Conservation (phyloP, 805 yeast species). For the Candida yuanshanica region DNA sequence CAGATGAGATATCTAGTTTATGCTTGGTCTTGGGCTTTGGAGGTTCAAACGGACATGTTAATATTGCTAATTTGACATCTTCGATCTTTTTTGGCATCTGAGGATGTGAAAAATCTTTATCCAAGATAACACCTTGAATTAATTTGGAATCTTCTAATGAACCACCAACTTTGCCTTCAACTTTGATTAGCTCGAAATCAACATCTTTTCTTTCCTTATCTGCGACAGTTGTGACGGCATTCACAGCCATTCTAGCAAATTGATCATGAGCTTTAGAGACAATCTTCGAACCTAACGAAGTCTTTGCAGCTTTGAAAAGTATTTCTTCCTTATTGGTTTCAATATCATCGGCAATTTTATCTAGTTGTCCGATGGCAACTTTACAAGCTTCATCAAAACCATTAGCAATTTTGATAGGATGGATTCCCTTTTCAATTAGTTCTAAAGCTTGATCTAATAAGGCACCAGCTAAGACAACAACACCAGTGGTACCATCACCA, state of each 20-base stretch:
- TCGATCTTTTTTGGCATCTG: constrained; percentile 86
- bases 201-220: constrained; percentile 91
- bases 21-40: constrained; percentile 99
- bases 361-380: constrained; percentile 75
- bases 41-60: constrained; percentile 99
- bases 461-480: constrained; percentile 93
- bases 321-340: constrained; percentile 34
- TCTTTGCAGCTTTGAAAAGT: constrained; percentile 85
- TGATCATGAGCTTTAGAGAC: constrained; percentile 91
- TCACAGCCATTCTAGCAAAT: constrained; percentile 96
- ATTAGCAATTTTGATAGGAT: constrained; percentile 93
- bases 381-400: constrained; percentile 97
- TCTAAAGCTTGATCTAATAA: constrained; percentile 90
- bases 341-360: constrained; percentile 66
- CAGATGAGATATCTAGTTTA: constrained; percentile 87
- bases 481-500: constrained; percentile 91
- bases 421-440: constrained; percentile 93
- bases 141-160: constrained; percentile 78
- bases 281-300: constrained; percentile 91
- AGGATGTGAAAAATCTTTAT: constrained; percentile 96
- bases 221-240: constrained; percentile 87
- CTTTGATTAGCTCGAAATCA: constrained; percentile 92
- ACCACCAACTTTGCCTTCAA: constrained; percentile 96
- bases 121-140: constrained; percentile 88
- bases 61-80: constrained; percentile 85